phyloP scores from a whole-genome alignment of 2,329 filamentous ascomycete species.

The Fusarium pseudograminearum region DNA sequence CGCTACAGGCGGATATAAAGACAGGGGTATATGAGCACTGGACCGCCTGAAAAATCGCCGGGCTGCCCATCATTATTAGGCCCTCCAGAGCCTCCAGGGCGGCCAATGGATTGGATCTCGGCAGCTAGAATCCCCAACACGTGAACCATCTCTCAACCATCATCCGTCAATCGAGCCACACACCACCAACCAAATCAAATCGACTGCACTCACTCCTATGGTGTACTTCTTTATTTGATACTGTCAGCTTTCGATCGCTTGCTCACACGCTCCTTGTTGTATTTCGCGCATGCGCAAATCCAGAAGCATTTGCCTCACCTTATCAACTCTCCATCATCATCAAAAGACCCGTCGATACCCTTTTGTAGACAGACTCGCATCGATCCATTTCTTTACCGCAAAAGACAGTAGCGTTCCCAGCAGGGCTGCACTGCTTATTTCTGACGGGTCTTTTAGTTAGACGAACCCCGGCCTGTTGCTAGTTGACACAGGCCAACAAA shows the following conservation, averaged over 20 bases:
- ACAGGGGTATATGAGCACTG: constrained; percentile 15
- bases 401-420: constrained; percentile 15
- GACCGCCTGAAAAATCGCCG: constrained; percentile 21
- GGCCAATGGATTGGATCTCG: constrained; percentile 26
- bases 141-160: constrained; percentile 48
- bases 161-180: constrained; percentile 42
- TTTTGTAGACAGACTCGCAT: neutral
- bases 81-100: constrained; percentile 7
- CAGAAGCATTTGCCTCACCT: constrained; percentile 11
- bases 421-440: constrained; percentile 40
- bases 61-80: neutral
- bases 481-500: constrained; percentile 41
- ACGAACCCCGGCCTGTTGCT: constrained; percentile 27
- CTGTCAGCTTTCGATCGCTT: neutral
- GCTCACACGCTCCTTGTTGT: constrained; percentile 13
- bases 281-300: constrained; percentile 23
- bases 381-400: constrained; percentile 4
- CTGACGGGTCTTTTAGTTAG: constrained; percentile 22
- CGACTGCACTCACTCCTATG: constrained; percentile 32
- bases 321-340: constrained; percentile 6
- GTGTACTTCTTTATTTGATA: constrained; percentile 17
- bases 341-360: constrained; percentile 26
- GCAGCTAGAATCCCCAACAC: constrained; percentile 47
- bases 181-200: constrained; percentile 26
- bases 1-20: constrained; percentile 6